Evolutionary conservation across 345 rosid species (phyloP).

Genomic region (Iberis pinnata): DNA sequence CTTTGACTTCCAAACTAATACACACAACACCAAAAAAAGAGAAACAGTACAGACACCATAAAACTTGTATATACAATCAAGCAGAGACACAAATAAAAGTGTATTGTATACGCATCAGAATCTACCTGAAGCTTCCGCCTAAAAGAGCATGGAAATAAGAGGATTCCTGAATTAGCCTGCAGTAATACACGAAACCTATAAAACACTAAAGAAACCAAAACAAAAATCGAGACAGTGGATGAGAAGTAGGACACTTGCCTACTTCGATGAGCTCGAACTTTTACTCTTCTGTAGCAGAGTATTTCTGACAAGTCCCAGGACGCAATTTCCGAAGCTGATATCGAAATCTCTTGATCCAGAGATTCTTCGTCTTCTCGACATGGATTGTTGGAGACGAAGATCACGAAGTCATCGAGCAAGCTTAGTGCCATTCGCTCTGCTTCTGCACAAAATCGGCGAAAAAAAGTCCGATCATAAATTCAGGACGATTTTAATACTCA

Average conservation of each 20-base stretch:
- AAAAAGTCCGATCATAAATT: no score
- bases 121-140: conserved; percentile 60
- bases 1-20: not conserved
- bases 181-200: not conserved
- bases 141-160: conserved; percentile 60
- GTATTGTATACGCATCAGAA: no score
- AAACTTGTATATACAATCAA: conserved; percentile 3
- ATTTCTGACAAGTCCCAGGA: conserved; percentile 41
- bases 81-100: not conserved
- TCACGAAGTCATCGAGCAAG: conserved; percentile 33
- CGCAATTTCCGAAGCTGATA: conserved; percentile 41
- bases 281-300: conserved; percentile 35
- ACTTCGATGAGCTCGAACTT: conserved; percentile 41
- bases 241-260: conserved; percentile 30
- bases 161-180: conserved; percentile 50
- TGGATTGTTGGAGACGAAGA: conserved; percentile 34
- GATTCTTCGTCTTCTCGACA: conserved; percentile 21
- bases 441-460: no score
- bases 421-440: conserved; percentile 35
- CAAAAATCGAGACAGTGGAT: not conserved
- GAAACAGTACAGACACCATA: not conserved
- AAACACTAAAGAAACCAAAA: not conserved
- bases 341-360: conserved; percentile 15
- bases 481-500: no score
- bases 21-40: not conserved